These are phyloP conservation scores for Arabis hirsuta DNA, from an alignment of 345 rosid genomes.

Conservation along the genomic window DNA sequence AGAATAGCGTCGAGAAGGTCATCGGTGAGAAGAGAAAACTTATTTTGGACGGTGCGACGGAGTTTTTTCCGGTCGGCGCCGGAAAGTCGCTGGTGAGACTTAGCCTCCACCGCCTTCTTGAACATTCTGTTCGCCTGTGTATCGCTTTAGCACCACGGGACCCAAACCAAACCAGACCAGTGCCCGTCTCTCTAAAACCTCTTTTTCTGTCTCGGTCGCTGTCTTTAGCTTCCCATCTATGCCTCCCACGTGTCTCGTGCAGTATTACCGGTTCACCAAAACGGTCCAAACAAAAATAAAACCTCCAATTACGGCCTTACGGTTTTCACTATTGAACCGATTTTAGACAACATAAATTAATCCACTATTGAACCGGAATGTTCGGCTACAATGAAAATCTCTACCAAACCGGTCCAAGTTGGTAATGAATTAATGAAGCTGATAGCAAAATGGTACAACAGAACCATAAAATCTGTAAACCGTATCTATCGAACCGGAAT, in stretches of 20 bases:
- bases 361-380: background rate
- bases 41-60: slow-evolving; percentile 65
- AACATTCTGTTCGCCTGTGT: slow-evolving; percentile 56
- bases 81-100: slow-evolving; percentile 89
- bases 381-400: background rate
- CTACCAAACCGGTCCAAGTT: slow-evolving; percentile 10
- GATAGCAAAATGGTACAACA: background rate
- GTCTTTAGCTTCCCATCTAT: slow-evolving; percentile 2
- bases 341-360: background rate
- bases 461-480: background rate
- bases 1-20: slow-evolving; percentile 71
- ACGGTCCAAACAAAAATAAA: background rate
- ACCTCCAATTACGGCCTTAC: background rate
- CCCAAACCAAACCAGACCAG: slow-evolving; percentile 25
- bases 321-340: slow-evolving; percentile 13
- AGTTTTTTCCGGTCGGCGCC: slow-evolving; percentile 96
- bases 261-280: background rate
- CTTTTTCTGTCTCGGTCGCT: slow-evolving; percentile 20
- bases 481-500: background rate
- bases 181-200: slow-evolving; percentile 6
- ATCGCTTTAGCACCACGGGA: slow-evolving; percentile 17
- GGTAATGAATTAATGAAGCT: background rate
- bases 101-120: slow-evolving; percentile 91
- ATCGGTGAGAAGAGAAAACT: slow-evolving; percentile 71
- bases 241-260: slow-evolving; percentile 32